Base-by-base conservation (phyloP, 192 early-diverging fungal genomes). In the Umbelopsis vinacea region DNA sequence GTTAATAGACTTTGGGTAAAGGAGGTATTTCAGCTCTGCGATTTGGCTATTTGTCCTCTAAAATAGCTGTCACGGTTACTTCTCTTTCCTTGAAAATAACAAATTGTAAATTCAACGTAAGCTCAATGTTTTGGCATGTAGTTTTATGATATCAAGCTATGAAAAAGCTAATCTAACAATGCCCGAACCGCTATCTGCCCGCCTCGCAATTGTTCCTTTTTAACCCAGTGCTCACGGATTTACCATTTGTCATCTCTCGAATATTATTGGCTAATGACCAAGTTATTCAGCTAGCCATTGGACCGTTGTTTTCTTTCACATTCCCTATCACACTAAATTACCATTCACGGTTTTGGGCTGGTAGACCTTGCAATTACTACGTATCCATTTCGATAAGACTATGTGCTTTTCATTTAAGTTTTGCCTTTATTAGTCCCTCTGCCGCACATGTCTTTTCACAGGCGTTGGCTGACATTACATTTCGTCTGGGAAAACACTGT, bases 161-260 rank as follows among this genome's bases (percentile, higher is more conserved):
- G 53, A 22, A 37, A 60, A 63, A 19, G 26, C 26, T 63, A 63
- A 63, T 63, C 57, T 37, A 37, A 7, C 19, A 37, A 35, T 35
- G 33, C 35, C 57, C 33, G 57, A 63, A 63, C 57, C 57, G 48
- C 33, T 63, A 63, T 63, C 57, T 37, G 57, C 15, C 57, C 57
- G 57, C 57, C 17, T 63, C 29, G 29, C 26, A 63, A 12, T 43
- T 43, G 29, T 63, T 37, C 33, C 57, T 17, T 63, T 63, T 63
- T 29, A n/a, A 35, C 26, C 54, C 10, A 29, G 33, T 63, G 29
- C 57, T 37, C 57, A 63, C 57, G 57, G 57, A 29, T 35, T 37
- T 29, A 29, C 17, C 57, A 63, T 63, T 63, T 63, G 57, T 63
- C 57, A 63, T 63, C 26, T 19, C 57, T 63, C 57, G 26, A 63